phyloP scores from a whole-genome alignment of 2,329 filamentous ascomycete species.

The Corynespora cassiicola region DNA sequence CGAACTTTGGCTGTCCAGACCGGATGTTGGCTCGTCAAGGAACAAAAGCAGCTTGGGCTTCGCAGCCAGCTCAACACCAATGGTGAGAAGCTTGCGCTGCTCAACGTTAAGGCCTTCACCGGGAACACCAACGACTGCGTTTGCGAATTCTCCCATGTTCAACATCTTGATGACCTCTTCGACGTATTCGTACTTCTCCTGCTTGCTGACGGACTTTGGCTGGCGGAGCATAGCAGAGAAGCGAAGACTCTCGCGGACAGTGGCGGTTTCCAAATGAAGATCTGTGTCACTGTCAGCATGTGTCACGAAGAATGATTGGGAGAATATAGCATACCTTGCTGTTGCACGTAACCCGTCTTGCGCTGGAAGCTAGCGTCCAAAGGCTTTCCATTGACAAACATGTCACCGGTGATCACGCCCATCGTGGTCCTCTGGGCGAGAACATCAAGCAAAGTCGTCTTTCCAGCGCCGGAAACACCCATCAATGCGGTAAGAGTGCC shows the following conservation, averaged over 20 bases:
- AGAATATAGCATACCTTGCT: slow-evolving; percentile 39
- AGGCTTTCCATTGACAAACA: slow-evolving; percentile 47
- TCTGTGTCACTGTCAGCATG: slow-evolving; percentile 24
- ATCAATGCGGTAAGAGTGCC: slow-evolving; percentile 54
- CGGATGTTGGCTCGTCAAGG: slow-evolving; percentile 65
- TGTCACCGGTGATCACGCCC: slow-evolving; percentile 47
- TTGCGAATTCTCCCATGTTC: slow-evolving; percentile 71
- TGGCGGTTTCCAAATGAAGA: slow-evolving; percentile 46
- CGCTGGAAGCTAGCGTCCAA: slow-evolving; percentile 44
- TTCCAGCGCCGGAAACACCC: slow-evolving; percentile 48
- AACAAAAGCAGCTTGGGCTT: slow-evolving; percentile 70
- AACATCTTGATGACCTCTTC: slow-evolving; percentile 71
- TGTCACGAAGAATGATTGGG: neutral
- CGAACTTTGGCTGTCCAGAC: slow-evolving; percentile 67
- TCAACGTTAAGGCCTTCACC: slow-evolving; percentile 72
- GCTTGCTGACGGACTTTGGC: slow-evolving; percentile 58
- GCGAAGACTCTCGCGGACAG: slow-evolving; percentile 43
- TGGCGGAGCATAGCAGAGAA: slow-evolving; percentile 53
- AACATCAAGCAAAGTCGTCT: slow-evolving; percentile 45
- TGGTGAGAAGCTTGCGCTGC: slow-evolving; percentile 73
- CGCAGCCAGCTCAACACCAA: slow-evolving; percentile 75
- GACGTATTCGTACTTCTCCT: slow-evolving; percentile 68
- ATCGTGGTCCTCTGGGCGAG: slow-evolving; percentile 43
- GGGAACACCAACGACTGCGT: slow-evolving; percentile 69
- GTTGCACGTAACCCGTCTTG: slow-evolving; percentile 48